Base-by-base conservation (phyloP, 331 rosid species). In the Pyrus hybrid region DNA sequence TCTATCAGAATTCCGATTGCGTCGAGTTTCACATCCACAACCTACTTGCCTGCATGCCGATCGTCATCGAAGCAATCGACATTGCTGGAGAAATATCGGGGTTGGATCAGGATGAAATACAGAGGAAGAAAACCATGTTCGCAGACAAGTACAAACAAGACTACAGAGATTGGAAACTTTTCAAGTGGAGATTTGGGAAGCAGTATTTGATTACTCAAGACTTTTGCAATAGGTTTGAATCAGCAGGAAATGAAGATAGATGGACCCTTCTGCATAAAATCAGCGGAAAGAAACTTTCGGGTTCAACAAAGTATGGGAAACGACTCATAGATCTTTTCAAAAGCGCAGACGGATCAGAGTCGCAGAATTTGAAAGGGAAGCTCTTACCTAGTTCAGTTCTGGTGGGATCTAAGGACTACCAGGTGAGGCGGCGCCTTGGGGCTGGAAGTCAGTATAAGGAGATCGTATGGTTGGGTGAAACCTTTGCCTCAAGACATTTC, bases 101-200 rank as follows among this genome's bases (percentile, higher is more conserved):
- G 58, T 70, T 56, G 51, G 96, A 92, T 85, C 88, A 74, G 28
- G 89, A 84, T 29, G 92, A 86, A 80, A 83, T 83, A 83, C 81
- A 80, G 70, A 84, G 80, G 81, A 91, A 84, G 84, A 90, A 60
- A 77, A 56, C 74, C 2, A 79, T 90, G 14, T 82, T 86, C 75
- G 78, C 83, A 5, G 77, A 67, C 30, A 94, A 92, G 79, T 90
- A 87, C 64, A 84, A 75, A 45, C 86, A 77, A 72, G 95, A 92
- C 77, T 84, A 77, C 56, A 83, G 82, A 74, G 99, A 94, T 70
- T 81, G 82, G 88, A 90, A 81, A 33, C 83, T 87, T 86, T 92
- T 88, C 80, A 87, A 80, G 54, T 94, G 97, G 99, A 88, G 83
- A 81, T 94, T 85, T 60, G 97, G 99, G 76, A 91, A 86, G 79